Evolutionary conservation across 805 yeast species (phyloP).

Genomic region (Schwanniomyces vanrijiae): DNA sequence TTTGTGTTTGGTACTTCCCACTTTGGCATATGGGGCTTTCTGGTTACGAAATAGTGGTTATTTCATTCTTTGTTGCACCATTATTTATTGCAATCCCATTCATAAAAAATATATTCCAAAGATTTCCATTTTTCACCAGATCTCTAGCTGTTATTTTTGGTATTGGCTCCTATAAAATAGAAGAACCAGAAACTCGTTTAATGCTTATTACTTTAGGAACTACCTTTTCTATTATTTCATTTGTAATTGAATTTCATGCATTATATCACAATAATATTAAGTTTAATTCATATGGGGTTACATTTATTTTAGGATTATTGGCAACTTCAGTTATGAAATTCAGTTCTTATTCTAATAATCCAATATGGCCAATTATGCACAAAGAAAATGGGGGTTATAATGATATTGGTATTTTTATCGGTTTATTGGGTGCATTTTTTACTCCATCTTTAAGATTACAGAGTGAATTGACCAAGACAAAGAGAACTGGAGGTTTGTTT

Average conservation of each 20-base stretch:
- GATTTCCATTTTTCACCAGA: slow-evolving; percentile 55
- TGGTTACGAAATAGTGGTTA: slow-evolving; percentile 80
- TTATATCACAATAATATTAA: slow-evolving; percentile 26
- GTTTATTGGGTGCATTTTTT: slow-evolving; percentile 61
- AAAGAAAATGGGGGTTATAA: slow-evolving; percentile 84
- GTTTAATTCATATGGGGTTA: slow-evolving; percentile 47
- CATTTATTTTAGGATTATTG: slow-evolving; percentile 71
- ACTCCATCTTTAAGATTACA: slow-evolving; percentile 42
- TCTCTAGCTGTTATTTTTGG: slow-evolving; percentile 60
- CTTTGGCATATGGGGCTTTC: slow-evolving; percentile 97
- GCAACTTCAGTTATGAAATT: slow-evolving; percentile 73
- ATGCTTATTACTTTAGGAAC: slow-evolving; percentile 65
- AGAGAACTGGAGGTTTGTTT: slow-evolving; percentile 41
- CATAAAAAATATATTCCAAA: slow-evolving; percentile 34
- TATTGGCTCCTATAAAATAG: slow-evolving; percentile 70
- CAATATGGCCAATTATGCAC: slow-evolving; percentile 95
- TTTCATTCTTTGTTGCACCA: slow-evolving; percentile 57
- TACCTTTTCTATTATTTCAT: slow-evolving; percentile 58
- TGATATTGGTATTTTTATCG: slow-evolving; percentile 62
- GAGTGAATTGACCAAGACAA: slow-evolving; percentile 11
- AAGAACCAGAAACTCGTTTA: slow-evolving; percentile 70
- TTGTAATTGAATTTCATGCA: slow-evolving; percentile 53
- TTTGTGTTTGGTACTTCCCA: slow-evolving; percentile 96
- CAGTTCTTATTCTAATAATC: slow-evolving; percentile 81
- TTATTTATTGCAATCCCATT: slow-evolving; percentile 47